These are phyloP conservation scores for Picochlorum sp. DNA, from an alignment of 139 green algal genomes.

Conservation along the genomic window DNA sequence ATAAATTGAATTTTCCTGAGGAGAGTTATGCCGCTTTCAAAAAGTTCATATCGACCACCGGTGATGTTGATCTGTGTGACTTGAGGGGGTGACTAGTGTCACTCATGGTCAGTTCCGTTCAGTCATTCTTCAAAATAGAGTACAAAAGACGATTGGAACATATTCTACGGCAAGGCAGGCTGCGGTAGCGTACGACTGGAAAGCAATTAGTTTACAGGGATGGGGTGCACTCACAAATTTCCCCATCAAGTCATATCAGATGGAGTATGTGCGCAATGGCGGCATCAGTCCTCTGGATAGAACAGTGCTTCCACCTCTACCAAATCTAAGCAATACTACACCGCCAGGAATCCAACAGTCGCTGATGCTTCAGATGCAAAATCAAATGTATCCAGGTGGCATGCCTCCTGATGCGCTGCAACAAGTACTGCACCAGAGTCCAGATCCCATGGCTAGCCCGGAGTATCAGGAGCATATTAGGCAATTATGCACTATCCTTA, in stretches of 20 bases:
- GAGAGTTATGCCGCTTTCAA: slow-evolving; percentile 14
- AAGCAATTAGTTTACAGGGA: slow-evolving; percentile 19
- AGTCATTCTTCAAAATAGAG: slow-evolving; percentile 10
- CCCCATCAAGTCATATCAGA: slow-evolving; percentile 19
- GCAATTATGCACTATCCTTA: too few relatives aligned
- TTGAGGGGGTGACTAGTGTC: slow-evolving; percentile 5
- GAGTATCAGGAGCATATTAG: too few relatives aligned
- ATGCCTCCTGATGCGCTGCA: too few relatives aligned
- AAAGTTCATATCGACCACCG: slow-evolving; percentile 3
- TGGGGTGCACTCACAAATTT: slow-evolving; percentile 39
- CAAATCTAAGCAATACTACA: too few relatives aligned
- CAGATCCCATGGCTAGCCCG: too few relatives aligned
- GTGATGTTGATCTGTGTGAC: not conserved
- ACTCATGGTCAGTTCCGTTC: slow-evolving; percentile 4
- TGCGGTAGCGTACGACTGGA: slow-evolving; percentile 29
- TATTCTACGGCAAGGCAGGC: slow-evolving; percentile 29
- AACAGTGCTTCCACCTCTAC: not conserved
- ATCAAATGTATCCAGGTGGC: too few relatives aligned
- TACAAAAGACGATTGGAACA: slow-evolving; percentile 2
- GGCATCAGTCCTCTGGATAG: not conserved
- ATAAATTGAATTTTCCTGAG: slow-evolving; percentile 24
- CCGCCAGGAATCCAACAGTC: too few relatives aligned
- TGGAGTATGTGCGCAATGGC: slow-evolving; percentile 3
- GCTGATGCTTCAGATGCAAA: too few relatives aligned
- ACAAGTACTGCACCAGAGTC: too few relatives aligned